A percentile compares a stretch with the other conserved stretches of the same genome.
Conservation (phyloP, 2,329 filamentous ascomycete species). For the Arthroderma uncinatum region DNA sequence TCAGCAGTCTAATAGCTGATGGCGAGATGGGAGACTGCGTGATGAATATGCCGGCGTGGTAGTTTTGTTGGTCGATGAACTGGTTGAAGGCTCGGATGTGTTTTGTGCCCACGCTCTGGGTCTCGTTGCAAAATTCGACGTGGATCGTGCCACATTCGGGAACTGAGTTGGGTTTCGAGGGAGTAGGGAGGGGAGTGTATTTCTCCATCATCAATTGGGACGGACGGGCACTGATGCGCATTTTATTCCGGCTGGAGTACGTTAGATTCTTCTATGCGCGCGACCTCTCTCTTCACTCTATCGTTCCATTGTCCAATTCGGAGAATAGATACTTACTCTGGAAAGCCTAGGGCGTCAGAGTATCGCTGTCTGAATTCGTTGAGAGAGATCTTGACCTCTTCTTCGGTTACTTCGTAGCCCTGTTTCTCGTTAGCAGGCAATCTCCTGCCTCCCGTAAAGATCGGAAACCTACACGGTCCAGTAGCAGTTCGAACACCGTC, state of each 20-base stretch:
- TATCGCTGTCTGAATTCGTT: slow-evolving; percentile 68
- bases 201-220: slow-evolving; percentile 74
- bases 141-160: slow-evolving; percentile 68
- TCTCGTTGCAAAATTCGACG: slow-evolving; percentile 79
- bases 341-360: slow-evolving; percentile 58
- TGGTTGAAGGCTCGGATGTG: slow-evolving; percentile 85
- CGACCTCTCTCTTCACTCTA: not conserved
- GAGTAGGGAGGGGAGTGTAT: slow-evolving; percentile 62
- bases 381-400: slow-evolving; percentile 76
- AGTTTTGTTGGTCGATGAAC: slow-evolving; percentile 66
- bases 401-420: slow-evolving; percentile 87
- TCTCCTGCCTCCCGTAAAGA: too few species aligned
- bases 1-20: slow-evolving; percentile 76
- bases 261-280: not conserved
- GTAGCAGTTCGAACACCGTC: slow-evolving; percentile 90
- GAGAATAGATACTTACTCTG: slow-evolving; percentile 53
- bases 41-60: slow-evolving; percentile 83
- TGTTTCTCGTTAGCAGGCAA: slow-evolving; percentile 34
- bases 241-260: slow-evolving; percentile 58
- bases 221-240: slow-evolving; percentile 81
- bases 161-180: slow-evolving; percentile 54
- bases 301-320: too few species aligned
- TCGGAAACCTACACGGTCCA: slow-evolving; percentile 62
- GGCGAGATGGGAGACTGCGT: slow-evolving; percentile 71
- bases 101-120: slow-evolving; percentile 67